These are phyloP conservation scores for Didymosphaeria variabile DNA, from an alignment of 2,329 filamentous ascomycete species.

Conservation along the genomic window DNA sequence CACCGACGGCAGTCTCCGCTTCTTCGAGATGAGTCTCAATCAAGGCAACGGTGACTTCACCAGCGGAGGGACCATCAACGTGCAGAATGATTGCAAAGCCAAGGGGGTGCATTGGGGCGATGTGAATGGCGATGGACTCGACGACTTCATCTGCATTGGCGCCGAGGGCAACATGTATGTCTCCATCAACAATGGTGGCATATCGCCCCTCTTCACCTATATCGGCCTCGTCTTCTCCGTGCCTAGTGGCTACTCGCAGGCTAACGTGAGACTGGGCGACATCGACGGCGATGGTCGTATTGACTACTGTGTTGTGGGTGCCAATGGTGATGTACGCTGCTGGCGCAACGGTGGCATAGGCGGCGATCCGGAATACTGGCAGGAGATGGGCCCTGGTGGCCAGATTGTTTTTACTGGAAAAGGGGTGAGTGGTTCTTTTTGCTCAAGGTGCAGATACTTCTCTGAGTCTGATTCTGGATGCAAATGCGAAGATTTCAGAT, in stretches of 20 bases:
- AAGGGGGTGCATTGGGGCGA: slow-evolving; percentile 14
- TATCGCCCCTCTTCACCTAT: slow-evolving; percentile 15
- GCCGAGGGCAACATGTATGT: slow-evolving; percentile 3
- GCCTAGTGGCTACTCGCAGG: background rate
- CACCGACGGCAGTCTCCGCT: background rate
- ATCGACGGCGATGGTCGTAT: slow-evolving; percentile 1
- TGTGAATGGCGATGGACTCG: slow-evolving; percentile 6
- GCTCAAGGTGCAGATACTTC: too few relatives aligned
- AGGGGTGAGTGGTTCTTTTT: background rate
- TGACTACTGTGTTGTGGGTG: background rate
- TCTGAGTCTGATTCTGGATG: too few relatives aligned
- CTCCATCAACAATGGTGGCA: slow-evolving; percentile 10
- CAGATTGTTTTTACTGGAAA: background rate
- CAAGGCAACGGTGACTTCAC: slow-evolving; percentile 1
- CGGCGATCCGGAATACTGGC: background rate
- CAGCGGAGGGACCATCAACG: background rate
- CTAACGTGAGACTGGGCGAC: background rate
- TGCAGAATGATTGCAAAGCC: slow-evolving; percentile 10
- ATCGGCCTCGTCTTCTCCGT: background rate
- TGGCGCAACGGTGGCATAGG: slow-evolving; percentile 1
- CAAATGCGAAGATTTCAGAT: too few relatives aligned
- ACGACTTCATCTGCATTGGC: background rate
- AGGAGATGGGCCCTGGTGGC: background rate
- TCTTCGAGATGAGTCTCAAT: background rate
- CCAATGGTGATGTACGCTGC: background rate